Evolutionary conservation across 202 grass and related monocot genomes (phyloP).

Genomic region (Hordeum pubiflorum): DNA sequence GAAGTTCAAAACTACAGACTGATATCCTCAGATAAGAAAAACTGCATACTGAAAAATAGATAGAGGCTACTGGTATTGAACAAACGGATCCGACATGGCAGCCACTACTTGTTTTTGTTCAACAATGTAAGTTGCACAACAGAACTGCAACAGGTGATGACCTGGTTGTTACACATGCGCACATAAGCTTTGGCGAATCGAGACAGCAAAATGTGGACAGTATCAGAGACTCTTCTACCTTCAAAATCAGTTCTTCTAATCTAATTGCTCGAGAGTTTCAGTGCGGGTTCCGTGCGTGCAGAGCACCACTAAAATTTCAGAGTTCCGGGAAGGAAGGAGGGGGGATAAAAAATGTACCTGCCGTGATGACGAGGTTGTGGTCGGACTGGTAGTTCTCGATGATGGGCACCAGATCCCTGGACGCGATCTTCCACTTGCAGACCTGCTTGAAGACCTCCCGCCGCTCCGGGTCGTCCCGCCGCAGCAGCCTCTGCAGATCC

Average conservation of each 20-base stretch:
- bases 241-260: background rate
- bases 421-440: constrained; percentile 91
- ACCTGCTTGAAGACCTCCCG: constrained; percentile 92
- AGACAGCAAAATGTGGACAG: background rate
- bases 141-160: background rate
- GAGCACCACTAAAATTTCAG: background rate
- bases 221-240: background rate
- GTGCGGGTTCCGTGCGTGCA: background rate
- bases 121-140: background rate
- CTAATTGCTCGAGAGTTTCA: background rate
- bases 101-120: background rate
- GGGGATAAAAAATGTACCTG: constrained; percentile 34
- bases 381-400: constrained; percentile 79
- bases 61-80: background rate
- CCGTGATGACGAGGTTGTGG: constrained; percentile 64
- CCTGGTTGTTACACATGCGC: background rate
- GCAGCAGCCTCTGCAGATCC: constrained; percentile 76
- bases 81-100: background rate
- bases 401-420: constrained; percentile 76
- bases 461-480: constrained; percentile 68
- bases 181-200: background rate
- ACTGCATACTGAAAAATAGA: background rate
- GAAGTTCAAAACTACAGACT: background rate
- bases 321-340: background rate
- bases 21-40: background rate